These are phyloP conservation scores for Asterophora parasitica DNA, from an alignment of 768 basidiomycete species.

Conservation along the genomic window DNA sequence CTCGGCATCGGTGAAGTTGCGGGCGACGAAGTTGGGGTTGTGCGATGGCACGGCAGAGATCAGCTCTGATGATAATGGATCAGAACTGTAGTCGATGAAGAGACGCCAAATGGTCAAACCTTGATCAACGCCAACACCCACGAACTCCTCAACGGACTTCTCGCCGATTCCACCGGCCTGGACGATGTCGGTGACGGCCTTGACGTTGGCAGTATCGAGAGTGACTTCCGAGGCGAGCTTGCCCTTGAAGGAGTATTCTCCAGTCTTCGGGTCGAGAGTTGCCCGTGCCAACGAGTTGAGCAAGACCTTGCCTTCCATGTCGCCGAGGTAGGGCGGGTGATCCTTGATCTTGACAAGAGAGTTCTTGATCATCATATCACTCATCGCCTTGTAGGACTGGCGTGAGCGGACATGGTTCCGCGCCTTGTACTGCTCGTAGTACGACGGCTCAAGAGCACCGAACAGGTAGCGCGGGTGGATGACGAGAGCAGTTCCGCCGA, in stretches of 20 bases:
- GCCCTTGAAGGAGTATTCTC: constrained; percentile 76
- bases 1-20: constrained; percentile 93
- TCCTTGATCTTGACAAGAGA: constrained; percentile 94
- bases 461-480: constrained; percentile 90
- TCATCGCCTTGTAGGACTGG: constrained; percentile 86
- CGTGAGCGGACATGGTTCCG: constrained; percentile 64
- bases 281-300: constrained; percentile 93
- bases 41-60: constrained; percentile 89
- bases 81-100: background rate
- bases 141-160: constrained; percentile 32
- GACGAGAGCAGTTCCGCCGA: constrained; percentile 87
- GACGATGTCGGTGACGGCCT: constrained; percentile 54
- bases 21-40: constrained; percentile 80
- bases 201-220: constrained; percentile 63
- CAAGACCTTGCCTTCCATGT: constrained; percentile 82
- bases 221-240: constrained; percentile 51
- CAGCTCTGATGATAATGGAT: constrained; percentile 49
- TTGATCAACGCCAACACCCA: constrained; percentile 88
- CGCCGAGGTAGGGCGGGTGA: constrained; percentile 78
- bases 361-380: constrained; percentile 93
- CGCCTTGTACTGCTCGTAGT: constrained; percentile 71
- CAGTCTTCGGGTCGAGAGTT: constrained; percentile 73
- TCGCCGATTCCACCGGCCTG: constrained; percentile 27
- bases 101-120: constrained; percentile 39
- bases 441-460: constrained; percentile 73